Conservation (phyloP, 176 grass and related monocot genomes). For the Carex myosuroides region DNA sequence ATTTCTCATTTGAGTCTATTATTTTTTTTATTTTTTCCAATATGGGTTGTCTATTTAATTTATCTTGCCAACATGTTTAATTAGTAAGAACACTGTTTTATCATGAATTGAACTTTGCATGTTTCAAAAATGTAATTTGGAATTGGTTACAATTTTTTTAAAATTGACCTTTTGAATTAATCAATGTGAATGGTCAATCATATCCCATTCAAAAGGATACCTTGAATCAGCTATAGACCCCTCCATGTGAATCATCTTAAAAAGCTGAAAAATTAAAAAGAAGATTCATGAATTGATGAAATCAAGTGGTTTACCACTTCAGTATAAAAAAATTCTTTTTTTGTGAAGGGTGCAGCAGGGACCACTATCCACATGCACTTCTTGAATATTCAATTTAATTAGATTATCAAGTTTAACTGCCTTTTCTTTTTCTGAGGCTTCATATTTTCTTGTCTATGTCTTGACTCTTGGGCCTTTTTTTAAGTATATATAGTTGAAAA, state of each 20-base stretch:
- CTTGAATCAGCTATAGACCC: background rate
- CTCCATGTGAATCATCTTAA: constrained; percentile 2
- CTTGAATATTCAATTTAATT: background rate
- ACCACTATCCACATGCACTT: background rate
- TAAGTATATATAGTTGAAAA: too few species aligned
- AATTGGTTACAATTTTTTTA: background rate
- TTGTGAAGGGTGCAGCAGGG: background rate
- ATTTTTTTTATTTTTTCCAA: background rate
- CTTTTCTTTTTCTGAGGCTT: background rate
- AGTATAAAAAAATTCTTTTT: background rate
- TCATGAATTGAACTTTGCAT: background rate
- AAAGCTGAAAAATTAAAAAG: background rate
- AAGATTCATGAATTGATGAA: constrained; percentile 11
- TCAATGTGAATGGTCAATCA: too few species aligned
- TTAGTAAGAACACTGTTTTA: background rate
- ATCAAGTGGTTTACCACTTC: background rate
- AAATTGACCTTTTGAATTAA: background rate
- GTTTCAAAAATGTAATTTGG: background rate
- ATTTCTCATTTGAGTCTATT: background rate
- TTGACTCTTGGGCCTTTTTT: too few species aligned
- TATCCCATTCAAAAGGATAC: background rate
- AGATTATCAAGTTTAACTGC: background rate
- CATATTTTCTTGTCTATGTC: too few species aligned
- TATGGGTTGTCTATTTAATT: background rate
- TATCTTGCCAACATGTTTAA: background rate